A percentile compares a stretch with the other conserved stretches of the same genome.
These are phyloP conservation scores for Parmelia sp. DNA, from an alignment of 495 filamentous ascomycete species.

Conservation along the genomic window DNA sequence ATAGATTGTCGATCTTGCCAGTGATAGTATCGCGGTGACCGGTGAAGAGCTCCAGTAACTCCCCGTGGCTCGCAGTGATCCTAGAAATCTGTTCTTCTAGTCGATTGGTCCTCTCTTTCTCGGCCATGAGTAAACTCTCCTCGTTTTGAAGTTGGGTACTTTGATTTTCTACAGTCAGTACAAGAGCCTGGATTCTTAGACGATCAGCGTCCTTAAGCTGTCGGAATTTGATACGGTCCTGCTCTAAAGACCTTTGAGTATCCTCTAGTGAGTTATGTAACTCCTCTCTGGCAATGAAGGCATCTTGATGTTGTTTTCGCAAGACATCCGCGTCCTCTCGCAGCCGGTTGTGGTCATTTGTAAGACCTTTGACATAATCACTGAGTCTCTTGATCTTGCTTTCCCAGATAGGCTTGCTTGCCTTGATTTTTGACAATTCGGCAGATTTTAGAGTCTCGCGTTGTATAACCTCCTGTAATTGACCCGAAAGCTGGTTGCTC, in stretches of 20 bases:
- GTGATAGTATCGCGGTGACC: slow-evolving; percentile 16
- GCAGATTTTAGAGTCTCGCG: slow-evolving; percentile 6
- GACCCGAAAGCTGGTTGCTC: slow-evolving; percentile 6
- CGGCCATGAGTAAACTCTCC: slow-evolving; percentile 4
- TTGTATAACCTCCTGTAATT: slow-evolving; percentile 6
- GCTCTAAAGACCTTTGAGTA: background rate
- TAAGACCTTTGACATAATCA: slow-evolving; percentile 22
- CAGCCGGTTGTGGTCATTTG: slow-evolving; percentile 26
- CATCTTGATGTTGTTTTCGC: background rate
- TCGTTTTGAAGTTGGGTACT: slow-evolving; percentile 9
- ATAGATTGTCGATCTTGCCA: slow-evolving; percentile 17
- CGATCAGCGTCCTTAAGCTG: slow-evolving; percentile 9
- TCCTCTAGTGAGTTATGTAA: slow-evolving; percentile 11
- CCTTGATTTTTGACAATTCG: slow-evolving; percentile 13
- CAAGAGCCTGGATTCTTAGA: slow-evolving; percentile 7
- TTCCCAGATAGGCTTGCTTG: slow-evolving; percentile 16
- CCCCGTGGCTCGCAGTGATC: slow-evolving; percentile 13
- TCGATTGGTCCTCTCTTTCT: slow-evolving; percentile 14
- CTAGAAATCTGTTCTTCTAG: slow-evolving; percentile 16
- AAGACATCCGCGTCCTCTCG: slow-evolving; percentile 17
- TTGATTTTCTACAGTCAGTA: slow-evolving; percentile 15
- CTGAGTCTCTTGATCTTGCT: slow-evolving; percentile 18
- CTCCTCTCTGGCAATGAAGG: background rate
- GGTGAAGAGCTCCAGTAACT: background rate
- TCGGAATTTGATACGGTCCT: background rate